Percentiles rank a stretch among this genome's conserved stretches.
phyloP scores from a whole-genome alignment of 768 basidiomycete genomes.

The Cystofilobasidium macerans region DNA sequence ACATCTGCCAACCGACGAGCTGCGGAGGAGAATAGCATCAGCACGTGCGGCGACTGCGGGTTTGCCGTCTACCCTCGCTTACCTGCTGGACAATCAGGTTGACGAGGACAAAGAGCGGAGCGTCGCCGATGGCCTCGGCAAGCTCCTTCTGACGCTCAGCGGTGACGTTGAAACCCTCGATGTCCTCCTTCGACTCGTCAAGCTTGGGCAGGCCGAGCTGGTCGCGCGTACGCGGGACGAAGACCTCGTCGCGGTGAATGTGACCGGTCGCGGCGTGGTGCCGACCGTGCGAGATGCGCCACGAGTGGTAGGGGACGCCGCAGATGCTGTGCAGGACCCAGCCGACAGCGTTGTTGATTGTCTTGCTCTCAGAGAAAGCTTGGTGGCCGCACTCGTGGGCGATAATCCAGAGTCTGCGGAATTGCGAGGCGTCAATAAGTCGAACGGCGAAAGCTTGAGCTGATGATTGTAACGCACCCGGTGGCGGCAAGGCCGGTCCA shows the following conservation, averaged over 20 bases:
- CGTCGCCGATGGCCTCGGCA: constrained; percentile 80
- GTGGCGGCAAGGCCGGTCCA: constrained; percentile 46
- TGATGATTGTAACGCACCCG: too few relatives aligned
- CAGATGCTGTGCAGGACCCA: constrained; percentile 84
- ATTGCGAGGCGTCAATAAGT: too few relatives aligned
- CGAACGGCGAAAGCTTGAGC: too few relatives aligned
- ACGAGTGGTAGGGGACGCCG: constrained; percentile 92
- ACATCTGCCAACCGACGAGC: constrained; percentile 47
- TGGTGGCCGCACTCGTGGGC: constrained; percentile 96
- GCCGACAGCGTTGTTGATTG: constrained; percentile 81
- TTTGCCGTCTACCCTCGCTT: too few relatives aligned
- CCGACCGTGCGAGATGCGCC: constrained; percentile 86
- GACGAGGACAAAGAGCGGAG: constrained; percentile 52
- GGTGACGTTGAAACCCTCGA: constrained; percentile 45
- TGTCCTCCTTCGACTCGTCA: constrained; percentile 46
- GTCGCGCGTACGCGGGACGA: constrained; percentile 80
- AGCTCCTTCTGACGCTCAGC: constrained; percentile 40
- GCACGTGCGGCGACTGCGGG: too few relatives aligned
- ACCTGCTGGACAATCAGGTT: constrained; percentile 36
- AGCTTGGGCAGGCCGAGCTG: constrained; percentile 53
- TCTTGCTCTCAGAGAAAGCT: constrained; percentile 75
- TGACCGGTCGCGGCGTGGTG: constrained; percentile 93
- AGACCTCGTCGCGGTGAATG: constrained; percentile 90
- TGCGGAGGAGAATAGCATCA: constrained; percentile 15
- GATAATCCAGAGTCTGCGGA: constrained; percentile 66